Evolutionary conservation across 2,329 filamentous ascomycete species (phyloP).

Genomic region (Byssochlamys sp.): DNA sequence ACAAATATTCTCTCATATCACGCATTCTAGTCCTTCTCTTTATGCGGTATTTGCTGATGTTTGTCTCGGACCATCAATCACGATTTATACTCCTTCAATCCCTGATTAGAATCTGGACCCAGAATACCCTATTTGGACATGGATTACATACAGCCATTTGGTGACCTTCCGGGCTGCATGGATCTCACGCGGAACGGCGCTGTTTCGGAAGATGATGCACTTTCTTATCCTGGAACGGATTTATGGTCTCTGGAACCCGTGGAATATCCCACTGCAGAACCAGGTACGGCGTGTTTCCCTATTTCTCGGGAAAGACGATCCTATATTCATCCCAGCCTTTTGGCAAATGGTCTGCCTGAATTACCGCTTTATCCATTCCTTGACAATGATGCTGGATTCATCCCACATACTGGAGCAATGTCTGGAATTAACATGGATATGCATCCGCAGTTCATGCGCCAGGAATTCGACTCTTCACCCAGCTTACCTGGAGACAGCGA

Average conservation of each 20-base stretch:
- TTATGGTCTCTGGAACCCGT: background rate
- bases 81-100: background rate
- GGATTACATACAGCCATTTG: slow-evolving; percentile 1
- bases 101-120: background rate
- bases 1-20: background rate
- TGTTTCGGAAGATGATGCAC: background rate
- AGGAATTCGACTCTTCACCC: background rate
- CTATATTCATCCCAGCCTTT: background rate
- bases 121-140: background rate
- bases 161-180: slow-evolving; percentile 1
- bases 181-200: background rate
- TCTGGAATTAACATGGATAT: slow-evolving; percentile 2
- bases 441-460: background rate
- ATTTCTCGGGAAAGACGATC: background rate
- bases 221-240: background rate
- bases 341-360: background rate
- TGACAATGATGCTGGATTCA: background rate
- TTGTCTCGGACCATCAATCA: background rate
- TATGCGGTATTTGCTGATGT: background rate
- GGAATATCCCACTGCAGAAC: background rate
- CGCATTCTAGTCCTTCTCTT: background rate
- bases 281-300: background rate
- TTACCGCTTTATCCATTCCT: background rate
- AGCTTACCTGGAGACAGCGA: slow-evolving; percentile 4
- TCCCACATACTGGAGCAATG: slow-evolving; percentile 2